Evolutionary conservation across 176 grass and related monocot species (phyloP), one percentile per base, ranked within the genome.

Genomic region (Puya raimondii): DNA sequence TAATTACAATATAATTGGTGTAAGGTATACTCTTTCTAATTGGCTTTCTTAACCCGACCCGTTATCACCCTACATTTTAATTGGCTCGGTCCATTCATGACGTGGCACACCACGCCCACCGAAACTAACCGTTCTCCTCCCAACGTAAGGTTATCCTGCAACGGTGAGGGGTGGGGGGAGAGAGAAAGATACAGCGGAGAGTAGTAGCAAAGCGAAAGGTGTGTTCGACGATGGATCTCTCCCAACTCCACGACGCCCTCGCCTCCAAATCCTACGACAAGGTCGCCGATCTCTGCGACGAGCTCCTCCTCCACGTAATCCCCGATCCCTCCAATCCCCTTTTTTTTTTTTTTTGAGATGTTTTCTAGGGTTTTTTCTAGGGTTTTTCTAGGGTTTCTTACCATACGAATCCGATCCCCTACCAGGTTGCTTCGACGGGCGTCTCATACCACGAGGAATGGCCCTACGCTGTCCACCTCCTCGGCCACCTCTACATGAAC

Each of bases 401-500:
- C 83, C 10, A 71, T 15, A 1, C 47, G 64, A 50, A 68, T 67
- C 13, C 11, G 15, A 9, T 72, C 71, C 16, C 9, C 18, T 73
- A 52, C 77, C 85, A 91, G 94, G 78, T 79, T 8, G 82, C 82
- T 51, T 82, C 87, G 70, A 79, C 42, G 47, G 85, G 94, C 48
- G 70, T 67, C 63, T 27, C 66, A 9, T 80, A 68, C 75, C 80
- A 81, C 27, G 94, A 93, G 18, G 87, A 82, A 12, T 99, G 94
- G 94, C 94, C 94, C 17, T 99, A 86, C 84, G 72, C 84, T 1
- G 75, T 99, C 69, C 94, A 99, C 79, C 90, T 93, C 48, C 82
- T 93, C 15, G 82, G 77, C 21, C 94, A 99, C 53, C 71, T 99
- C 82, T 91, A 76, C 70, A 23, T 83, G 57, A 79, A 88, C 51